phyloP scores from a whole-genome alignment of 1,284 basidiomycete species.

The Apiotrichum akiyoshidainum region DNA sequence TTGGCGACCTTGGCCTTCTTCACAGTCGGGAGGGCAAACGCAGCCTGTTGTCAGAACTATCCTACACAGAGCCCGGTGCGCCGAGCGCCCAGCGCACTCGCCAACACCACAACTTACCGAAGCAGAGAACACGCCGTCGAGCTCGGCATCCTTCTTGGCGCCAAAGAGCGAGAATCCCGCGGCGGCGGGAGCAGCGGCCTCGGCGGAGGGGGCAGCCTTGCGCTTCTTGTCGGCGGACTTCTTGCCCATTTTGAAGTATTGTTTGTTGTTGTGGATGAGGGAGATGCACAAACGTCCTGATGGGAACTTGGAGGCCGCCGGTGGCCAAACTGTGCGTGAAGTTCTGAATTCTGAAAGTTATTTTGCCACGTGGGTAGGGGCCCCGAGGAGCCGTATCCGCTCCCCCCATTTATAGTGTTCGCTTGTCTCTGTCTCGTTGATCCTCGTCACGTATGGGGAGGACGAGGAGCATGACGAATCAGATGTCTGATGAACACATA shows the following conservation, averaged over 20 bases:
- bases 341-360: background rate
- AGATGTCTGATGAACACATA: too few relatives aligned
- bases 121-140: constrained; percentile 51
- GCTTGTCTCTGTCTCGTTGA: too few relatives aligned
- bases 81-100: too few relatives aligned
- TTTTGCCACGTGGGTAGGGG: background rate
- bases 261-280: background rate
- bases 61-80: too few relatives aligned
- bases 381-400: background rate
- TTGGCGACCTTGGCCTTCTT: constrained; percentile 20
- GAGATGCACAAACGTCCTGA: background rate
- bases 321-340: background rate
- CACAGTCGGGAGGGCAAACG: constrained; percentile 26
- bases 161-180: constrained; percentile 34
- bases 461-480: too few relatives aligned
- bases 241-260: constrained; percentile 11
- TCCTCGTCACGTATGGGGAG: too few relatives aligned
- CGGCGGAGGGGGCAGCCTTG: constrained; percentile 19
- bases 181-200: constrained; percentile 8
- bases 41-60: constrained; percentile 24
- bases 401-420: background rate
- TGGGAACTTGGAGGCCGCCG: background rate
- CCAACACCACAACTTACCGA: constrained; percentile 37
- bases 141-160: constrained; percentile 36
- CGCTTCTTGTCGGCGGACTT: constrained; percentile 31